A percentile compares a stretch with the other conserved stretches of the same genome.
These are phyloP conservation scores for Chrysosporium keratinophilum DNA, from an alignment of 2,329 filamentous ascomycete species.

Conservation along the genomic window DNA sequence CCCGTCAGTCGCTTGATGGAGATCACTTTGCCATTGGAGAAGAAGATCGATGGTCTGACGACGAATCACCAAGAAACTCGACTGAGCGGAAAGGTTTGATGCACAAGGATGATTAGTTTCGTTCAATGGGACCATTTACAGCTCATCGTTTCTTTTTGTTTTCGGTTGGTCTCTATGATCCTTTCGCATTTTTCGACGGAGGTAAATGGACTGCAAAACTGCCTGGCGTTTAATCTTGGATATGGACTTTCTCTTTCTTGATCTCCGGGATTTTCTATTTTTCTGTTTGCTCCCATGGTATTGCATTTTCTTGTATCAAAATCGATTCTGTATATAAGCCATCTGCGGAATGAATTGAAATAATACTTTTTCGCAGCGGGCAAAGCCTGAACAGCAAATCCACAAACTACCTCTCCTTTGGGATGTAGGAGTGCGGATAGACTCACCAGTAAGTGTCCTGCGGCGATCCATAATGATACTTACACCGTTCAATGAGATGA, in stretches of 20 bases:
- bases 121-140: background rate
- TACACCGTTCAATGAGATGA: no score
- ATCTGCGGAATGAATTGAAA: background rate
- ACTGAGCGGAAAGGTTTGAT: conserved; percentile 44
- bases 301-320: background rate
- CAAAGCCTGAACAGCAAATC: no score
- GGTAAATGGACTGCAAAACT: background rate
- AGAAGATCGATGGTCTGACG: conserved; percentile 76
- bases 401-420: no score
- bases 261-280: background rate
- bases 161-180: background rate
- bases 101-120: conserved; percentile 28
- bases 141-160: background rate
- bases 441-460: no score
- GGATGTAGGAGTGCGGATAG: no score
- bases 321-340: background rate
- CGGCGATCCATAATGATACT: no score
- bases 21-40: conserved; percentile 90
- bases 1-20: conserved; percentile 60
- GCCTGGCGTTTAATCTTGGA: conserved; percentile 9
- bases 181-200: background rate
- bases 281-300: background rate
- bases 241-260: background rate
- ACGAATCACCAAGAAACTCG: conserved; percentile 44
- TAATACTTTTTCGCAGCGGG: no score